Evolutionary conservation across 345 rosid genomes (phyloP).

Genomic region (Carallia brachiata): DNA sequence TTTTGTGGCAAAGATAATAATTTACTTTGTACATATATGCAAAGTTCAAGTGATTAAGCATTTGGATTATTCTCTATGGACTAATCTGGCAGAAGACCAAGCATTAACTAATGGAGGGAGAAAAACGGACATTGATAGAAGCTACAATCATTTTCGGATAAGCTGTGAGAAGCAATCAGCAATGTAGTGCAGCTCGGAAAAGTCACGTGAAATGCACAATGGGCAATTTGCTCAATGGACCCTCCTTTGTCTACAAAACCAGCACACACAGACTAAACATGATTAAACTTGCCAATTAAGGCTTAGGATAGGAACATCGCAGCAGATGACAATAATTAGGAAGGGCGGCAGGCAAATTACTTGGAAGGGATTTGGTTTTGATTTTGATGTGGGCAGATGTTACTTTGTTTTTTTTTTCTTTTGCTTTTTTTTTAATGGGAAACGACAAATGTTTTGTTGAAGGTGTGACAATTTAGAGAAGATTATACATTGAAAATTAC

Average conservation of each 20-base stretch:
- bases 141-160: slow-evolving; percentile 17
- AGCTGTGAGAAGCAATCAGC: slow-evolving; percentile 6
- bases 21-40: not conserved
- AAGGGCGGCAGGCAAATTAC: not conserved
- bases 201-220: slow-evolving; percentile 33
- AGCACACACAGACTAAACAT: slow-evolving; percentile 7
- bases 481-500: too few relatives aligned
- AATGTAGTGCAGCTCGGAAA: slow-evolving; percentile 1
- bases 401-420: too few relatives aligned
- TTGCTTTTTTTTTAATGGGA: too few relatives aligned
- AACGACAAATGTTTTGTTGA: too few relatives aligned
- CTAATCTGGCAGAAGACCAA: slow-evolving; percentile 2
- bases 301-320: slow-evolving; percentile 5
- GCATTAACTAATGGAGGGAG: slow-evolving; percentile 27
- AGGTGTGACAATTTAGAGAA: too few relatives aligned
- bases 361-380: not conserved
- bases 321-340: not conserved
- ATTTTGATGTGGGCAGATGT: not conserved
- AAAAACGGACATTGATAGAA: slow-evolving; percentile 29
- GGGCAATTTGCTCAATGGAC: slow-evolving; percentile 22
- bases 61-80: not conserved
- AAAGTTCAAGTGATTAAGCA: not conserved
- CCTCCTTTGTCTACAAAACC: slow-evolving; percentile 21
- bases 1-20: not conserved
- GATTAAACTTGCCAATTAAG: slow-evolving; percentile 18